Base-by-base conservation (phyloP, 257 asterid species). In the Schizonepeta tenuifolia region DNA sequence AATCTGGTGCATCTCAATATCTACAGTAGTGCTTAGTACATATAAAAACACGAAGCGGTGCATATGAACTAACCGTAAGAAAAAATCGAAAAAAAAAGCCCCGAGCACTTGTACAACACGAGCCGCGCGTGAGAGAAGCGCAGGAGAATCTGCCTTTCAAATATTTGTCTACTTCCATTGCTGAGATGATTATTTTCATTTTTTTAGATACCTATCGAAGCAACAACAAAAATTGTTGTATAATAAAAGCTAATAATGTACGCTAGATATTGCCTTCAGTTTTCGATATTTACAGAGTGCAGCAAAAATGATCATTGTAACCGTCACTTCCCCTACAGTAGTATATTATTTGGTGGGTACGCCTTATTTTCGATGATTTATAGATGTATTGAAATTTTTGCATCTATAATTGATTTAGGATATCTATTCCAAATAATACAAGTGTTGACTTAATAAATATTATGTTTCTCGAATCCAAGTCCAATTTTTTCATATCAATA, bases 401-500 rank as follows among this genome's bases (percentile, higher is more conserved):
- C 33, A 11, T 71, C 60, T 69, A 49, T 61, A 61, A 72, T 35
- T 72, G 77, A 53, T 61, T 47, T 70, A 20, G 57, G 67, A 56
- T 57, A 57, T 60, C 53, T 49, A 74, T 41, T 74, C 21, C 62
- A 66, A 66, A 74, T 65, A 28, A 74, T 74, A 66, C 51, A 8
- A 18, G 2, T 41, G 67, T 74, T 74, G 78, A 74, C 74, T 62
- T 66, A 74, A 7, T 44, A 10, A 14, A 28, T 7, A 44, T 14
- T 41, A 14, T 67, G 63, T 74, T 74, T 51, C 65, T 24, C 69
- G 56, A 66, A 44, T 43, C 17, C n/a, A 67, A 47, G 5, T 58
- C 57, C 22, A 6, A 22, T 67, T 35, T 66, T 46, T 65, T 18
- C 15, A 2, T 28, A 58, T 15, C 26, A 38, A 65, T 54, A 15